These are phyloP conservation scores for Proliferodiscus dingleyae DNA, from an alignment of 2,329 filamentous ascomycete species.

Conservation along the genomic window DNA sequence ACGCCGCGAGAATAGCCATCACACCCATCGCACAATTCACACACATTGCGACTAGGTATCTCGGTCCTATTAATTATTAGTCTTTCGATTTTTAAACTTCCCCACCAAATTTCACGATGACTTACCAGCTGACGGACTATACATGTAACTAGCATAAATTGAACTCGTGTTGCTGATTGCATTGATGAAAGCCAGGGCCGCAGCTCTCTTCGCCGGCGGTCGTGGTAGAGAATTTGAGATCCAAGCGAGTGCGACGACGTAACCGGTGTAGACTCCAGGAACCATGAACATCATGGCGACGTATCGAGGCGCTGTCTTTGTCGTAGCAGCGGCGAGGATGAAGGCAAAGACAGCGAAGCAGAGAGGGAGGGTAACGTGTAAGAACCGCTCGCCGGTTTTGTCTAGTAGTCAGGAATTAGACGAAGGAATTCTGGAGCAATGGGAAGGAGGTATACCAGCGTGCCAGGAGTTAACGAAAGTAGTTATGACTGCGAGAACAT, in stretches of 20 bases:
- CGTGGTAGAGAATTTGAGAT: constrained; percentile 71
- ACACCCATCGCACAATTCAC: constrained; percentile 64
- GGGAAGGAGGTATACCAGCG: constrained; percentile 36
- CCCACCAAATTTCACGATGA: neutral
- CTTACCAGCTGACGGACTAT: constrained; percentile 42
- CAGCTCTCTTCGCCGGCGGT: constrained; percentile 58
- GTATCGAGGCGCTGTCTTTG: constrained; percentile 56
- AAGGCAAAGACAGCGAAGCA: constrained; percentile 58
- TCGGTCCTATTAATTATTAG: constrained; percentile 11
- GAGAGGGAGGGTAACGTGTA: constrained; percentile 60
- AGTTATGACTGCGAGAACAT: constrained; percentile 56
- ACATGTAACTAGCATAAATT: constrained; percentile 69
- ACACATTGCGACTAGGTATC: constrained; percentile 47
- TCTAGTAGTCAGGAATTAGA: constrained; percentile 36
- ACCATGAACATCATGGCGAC: constrained; percentile 70
- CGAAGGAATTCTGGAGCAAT: neutral
- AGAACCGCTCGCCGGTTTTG: constrained; percentile 64
- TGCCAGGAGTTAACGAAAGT: constrained; percentile 64
- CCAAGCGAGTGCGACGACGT: constrained; percentile 67
- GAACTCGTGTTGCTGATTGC: constrained; percentile 63
- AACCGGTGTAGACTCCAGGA: constrained; percentile 58
- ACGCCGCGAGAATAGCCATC: constrained; percentile 59
- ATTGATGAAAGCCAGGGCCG: constrained; percentile 72
- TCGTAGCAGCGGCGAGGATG: constrained; percentile 63
- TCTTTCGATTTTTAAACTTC: neutral